Evolutionary conservation across 352 stramenopile species (phyloP).

Genomic region (Pythium chondricola): DNA sequence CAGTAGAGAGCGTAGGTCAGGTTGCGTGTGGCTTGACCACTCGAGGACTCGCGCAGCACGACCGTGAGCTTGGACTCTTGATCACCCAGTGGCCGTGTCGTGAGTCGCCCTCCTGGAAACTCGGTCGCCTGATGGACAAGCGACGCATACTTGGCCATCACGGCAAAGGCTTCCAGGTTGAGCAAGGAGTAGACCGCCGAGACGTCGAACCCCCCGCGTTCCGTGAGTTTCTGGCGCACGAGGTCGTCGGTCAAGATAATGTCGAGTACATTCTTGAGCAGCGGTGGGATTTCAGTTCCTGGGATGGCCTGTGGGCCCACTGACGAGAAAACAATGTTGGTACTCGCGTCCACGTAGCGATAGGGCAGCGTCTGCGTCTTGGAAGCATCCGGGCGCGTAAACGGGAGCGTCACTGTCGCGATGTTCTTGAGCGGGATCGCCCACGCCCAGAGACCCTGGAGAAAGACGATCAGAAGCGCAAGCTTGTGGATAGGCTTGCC

Average conservation of each 20-base stretch:
- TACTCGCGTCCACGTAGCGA: neutral
- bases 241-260: slow-evolving; percentile 19
- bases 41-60: slow-evolving; percentile 15
- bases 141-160: slow-evolving; percentile 31
- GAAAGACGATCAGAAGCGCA: slow-evolving; percentile 15
- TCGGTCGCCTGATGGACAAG: slow-evolving; percentile 34
- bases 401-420: slow-evolving; percentile 26
- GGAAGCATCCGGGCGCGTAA: slow-evolving; percentile 20
- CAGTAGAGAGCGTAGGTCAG: slow-evolving; percentile 26
- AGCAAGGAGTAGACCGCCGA: slow-evolving; percentile 31
- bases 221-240: slow-evolving; percentile 23
- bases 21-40: neutral
- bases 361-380: slow-evolving; percentile 7
- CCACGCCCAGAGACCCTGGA: slow-evolving; percentile 34
- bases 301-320: slow-evolving; percentile 3
- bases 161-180: slow-evolving; percentile 23
- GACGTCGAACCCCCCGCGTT: slow-evolving; percentile 26
- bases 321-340: slow-evolving; percentile 1
- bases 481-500: slow-evolving; percentile 19
- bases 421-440: slow-evolving; percentile 38
- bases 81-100: slow-evolving; percentile 14
- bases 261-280: slow-evolving; percentile 26
- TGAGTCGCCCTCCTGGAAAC: slow-evolving; percentile 31
- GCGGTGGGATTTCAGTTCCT: slow-evolving; percentile 20
- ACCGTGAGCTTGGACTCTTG: slow-evolving; percentile 17